These are phyloP conservation scores for Musa balbisiana DNA, from an alignment of 202 grass and related monocot genomes.

Conservation along the genomic window DNA sequence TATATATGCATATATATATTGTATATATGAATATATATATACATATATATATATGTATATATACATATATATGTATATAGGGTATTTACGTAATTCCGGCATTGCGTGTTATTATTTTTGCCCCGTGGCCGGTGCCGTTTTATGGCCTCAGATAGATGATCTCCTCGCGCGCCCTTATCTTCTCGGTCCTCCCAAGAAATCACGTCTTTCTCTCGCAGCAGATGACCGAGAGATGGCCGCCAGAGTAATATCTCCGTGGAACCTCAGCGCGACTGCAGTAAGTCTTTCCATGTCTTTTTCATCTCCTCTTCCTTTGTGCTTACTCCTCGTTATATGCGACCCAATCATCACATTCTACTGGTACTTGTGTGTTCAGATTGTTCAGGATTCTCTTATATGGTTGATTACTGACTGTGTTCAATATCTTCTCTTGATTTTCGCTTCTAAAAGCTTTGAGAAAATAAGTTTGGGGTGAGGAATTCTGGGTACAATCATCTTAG, in stretches of 20 bases:
- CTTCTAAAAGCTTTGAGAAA: too few relatives aligned
- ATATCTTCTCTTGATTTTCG: too few relatives aligned
- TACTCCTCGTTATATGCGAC: neutral
- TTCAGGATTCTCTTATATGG: neutral
- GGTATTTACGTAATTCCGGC: neutral
- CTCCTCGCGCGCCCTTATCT: constrained; percentile 24
- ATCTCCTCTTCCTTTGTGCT: neutral
- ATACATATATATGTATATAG: too few relatives aligned
- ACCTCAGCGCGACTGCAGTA: constrained; percentile 15
- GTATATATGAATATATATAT: too few relatives aligned
- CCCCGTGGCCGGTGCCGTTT: neutral
- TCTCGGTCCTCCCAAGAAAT: neutral
- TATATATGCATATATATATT: too few relatives aligned
- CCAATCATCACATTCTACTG: too few relatives aligned
- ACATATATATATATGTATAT: too few relatives aligned
- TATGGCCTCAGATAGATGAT: constrained; percentile 41
- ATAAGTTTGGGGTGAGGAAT: too few relatives aligned
- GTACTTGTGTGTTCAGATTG: too few relatives aligned
- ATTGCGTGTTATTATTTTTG: neutral
- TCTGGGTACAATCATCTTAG: neutral
- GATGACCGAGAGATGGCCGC: constrained; percentile 22
- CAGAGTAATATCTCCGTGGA: constrained; percentile 28
- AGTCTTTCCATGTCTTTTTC: neutral
- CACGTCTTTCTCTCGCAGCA: constrained; percentile 1
- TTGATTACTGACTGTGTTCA: too few relatives aligned